phyloP scores from a whole-genome alignment of 2,329 filamentous ascomycete genomes.

The Aspergillus udagawae region DNA sequence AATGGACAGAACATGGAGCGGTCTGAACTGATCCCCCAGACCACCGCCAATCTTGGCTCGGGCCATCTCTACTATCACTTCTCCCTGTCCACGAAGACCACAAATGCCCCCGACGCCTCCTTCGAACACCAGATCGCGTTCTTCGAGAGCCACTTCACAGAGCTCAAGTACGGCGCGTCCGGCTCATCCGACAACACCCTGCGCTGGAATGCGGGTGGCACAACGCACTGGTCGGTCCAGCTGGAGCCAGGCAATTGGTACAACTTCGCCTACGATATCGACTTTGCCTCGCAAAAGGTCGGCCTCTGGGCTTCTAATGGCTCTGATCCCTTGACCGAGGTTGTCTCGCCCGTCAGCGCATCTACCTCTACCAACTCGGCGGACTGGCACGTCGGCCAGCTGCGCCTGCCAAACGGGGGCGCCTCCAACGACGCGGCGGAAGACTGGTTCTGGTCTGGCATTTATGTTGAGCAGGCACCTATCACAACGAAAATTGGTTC shows the following conservation, averaged over 20 bases:
- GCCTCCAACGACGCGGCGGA: slow-evolving; percentile 50
- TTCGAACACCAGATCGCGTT: slow-evolving; percentile 66
- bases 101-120: slow-evolving; percentile 57
- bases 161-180: slow-evolving; percentile 62
- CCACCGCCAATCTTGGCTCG: slow-evolving; percentile 58
- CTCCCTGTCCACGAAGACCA: slow-evolving; percentile 56
- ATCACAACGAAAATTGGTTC: neutral
- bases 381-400: slow-evolving; percentile 69
- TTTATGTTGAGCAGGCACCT: slow-evolving; percentile 60
- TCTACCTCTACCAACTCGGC: slow-evolving; percentile 63
- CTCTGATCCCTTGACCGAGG: slow-evolving; percentile 52
- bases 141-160: slow-evolving; percentile 66
- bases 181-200: slow-evolving; percentile 52
- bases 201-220: slow-evolving; percentile 62
- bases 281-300: slow-evolving; percentile 62
- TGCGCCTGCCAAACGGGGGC: slow-evolving; percentile 57
- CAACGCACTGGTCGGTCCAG: slow-evolving; percentile 59
- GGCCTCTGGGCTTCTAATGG: slow-evolving; percentile 69
- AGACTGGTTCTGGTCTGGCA: slow-evolving; percentile 69
- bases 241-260: slow-evolving; percentile 66
- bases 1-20: slow-evolving; percentile 69
- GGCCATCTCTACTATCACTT: slow-evolving; percentile 71
- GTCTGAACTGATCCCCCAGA: slow-evolving; percentile 71
- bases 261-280: slow-evolving; percentile 70
- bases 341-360: slow-evolving; percentile 57